Conservation (phyloP, 805 yeast genomes). For the Metschnikowia lochheadii region DNA sequence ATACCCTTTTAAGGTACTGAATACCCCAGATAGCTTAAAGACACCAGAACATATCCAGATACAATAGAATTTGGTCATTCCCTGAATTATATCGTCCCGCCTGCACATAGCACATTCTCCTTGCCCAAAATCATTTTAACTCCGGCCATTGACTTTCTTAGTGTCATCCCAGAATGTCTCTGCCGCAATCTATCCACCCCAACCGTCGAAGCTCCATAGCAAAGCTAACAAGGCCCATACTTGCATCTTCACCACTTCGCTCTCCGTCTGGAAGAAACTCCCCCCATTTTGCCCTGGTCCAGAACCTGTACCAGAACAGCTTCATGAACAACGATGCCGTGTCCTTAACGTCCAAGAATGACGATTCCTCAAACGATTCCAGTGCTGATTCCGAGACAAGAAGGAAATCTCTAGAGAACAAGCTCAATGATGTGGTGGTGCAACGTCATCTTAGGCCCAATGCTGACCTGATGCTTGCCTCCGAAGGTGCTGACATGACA, state of each 20-base stretch:
- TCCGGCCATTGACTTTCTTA: too few relatives aligned
- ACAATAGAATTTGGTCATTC: too few relatives aligned
- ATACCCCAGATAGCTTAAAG: too few relatives aligned
- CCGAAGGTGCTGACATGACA: slow-evolving; percentile 20
- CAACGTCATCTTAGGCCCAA: slow-evolving; percentile 13
- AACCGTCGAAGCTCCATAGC: slow-evolving; percentile 15
- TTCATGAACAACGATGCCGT: slow-evolving; percentile 11
- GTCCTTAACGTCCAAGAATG: slow-evolving; percentile 6
- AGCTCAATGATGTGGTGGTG: slow-evolving; percentile 11
- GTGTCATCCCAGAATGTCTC: slow-evolving; percentile 10
- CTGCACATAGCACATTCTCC: too few relatives aligned
- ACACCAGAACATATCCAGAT: too few relatives aligned
- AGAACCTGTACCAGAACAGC: slow-evolving; percentile 11
- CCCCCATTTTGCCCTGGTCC: background rate
- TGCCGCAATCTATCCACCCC: slow-evolving; percentile 15
- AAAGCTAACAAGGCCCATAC: slow-evolving; percentile 12
- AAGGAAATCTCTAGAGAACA: slow-evolving; percentile 1
- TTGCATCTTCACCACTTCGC: slow-evolving; percentile 8
- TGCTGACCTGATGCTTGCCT: slow-evolving; percentile 10
- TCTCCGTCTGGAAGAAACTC: slow-evolving; percentile 11
- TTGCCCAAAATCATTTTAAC: too few relatives aligned
- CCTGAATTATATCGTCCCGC: too few relatives aligned
- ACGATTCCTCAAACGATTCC: slow-evolving; percentile 8
- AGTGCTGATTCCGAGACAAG: slow-evolving; percentile 5
- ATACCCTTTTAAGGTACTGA: too few relatives aligned